Percentiles rank a stretch among this genome's conserved stretches.
Evolutionary conservation across 225 moss, liverwort and hornwort species (phyloP).

Genomic region (Rhytidiadelphus loreus): DNA sequence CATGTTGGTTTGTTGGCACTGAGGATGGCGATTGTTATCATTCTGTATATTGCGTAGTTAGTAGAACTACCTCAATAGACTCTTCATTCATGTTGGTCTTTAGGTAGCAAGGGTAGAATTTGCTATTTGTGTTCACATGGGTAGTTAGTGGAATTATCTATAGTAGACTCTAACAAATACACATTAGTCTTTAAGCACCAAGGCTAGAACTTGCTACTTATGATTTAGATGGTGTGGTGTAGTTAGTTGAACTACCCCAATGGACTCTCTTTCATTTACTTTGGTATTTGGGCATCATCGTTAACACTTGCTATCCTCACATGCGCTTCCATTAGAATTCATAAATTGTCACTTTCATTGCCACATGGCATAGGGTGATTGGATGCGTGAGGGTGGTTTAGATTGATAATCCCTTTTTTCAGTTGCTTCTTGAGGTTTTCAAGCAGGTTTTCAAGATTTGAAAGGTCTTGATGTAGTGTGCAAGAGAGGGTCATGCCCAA

Average conservation of each 20-base stretch:
- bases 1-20: not conserved
- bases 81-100: not conserved
- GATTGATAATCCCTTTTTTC: not conserved
- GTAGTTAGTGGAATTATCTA: not conserved
- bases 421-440: not conserved
- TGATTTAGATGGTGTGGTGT: not conserved
- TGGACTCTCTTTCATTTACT: not conserved
- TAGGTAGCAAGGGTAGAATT: not conserved
- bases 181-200: not conserved
- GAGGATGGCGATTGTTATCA: no score
- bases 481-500: not conserved
- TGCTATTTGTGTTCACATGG: not conserved
- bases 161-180: not conserved
- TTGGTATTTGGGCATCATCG: not conserved
- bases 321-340: not conserved
- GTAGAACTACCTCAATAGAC: no score
- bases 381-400: not conserved
- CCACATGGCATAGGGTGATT: not conserved
- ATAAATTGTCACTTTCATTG: not conserved
- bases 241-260: not conserved
- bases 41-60: no score
- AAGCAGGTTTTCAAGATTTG: not conserved
- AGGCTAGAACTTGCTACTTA: not conserved
- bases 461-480: not conserved
- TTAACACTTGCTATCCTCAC: not conserved